Conservation (phyloP, 257 asterid genomes). For the Rubia yunnanensis region DNA sequence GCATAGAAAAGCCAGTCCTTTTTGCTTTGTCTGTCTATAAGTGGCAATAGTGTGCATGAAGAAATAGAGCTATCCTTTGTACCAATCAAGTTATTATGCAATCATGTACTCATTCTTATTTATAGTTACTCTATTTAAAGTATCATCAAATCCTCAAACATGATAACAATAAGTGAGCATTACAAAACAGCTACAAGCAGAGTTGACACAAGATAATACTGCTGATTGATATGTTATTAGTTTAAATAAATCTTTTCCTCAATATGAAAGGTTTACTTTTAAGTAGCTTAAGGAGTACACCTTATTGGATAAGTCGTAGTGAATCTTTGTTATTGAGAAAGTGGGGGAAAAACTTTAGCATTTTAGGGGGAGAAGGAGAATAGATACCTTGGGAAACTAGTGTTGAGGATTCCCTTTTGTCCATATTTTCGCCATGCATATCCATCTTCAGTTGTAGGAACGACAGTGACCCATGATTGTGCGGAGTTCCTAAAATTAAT, state of each 20-base stretch:
- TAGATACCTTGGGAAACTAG: conserved; percentile 53
- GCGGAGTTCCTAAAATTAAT: conserved; percentile 29
- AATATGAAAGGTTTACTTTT: too few species aligned
- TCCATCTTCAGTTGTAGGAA: conserved; percentile 41
- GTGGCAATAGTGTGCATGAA: not conserved
- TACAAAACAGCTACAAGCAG: too few species aligned
- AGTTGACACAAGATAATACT: too few species aligned
- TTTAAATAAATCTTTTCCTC: too few species aligned
- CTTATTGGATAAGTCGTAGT: too few species aligned
- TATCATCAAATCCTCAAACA: not conserved
- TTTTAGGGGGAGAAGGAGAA: not conserved
- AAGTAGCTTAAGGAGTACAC: too few species aligned
- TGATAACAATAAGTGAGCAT: too few species aligned
- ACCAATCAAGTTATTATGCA: not conserved
- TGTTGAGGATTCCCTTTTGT: conserved; percentile 49
- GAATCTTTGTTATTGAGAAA: too few species aligned
- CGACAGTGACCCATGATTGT: conserved; percentile 23
- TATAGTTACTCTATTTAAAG: not conserved
- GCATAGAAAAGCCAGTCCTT: not conserved
- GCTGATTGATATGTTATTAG: too few species aligned
- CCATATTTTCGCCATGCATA: conserved; percentile 85
- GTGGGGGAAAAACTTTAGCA: not conserved
- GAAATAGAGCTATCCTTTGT: not conserved
- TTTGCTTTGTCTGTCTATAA: not conserved
- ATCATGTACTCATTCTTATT: not conserved